Evolutionary conservation across 2,329 filamentous ascomycete species (phyloP), one percentile per base, ranked within the genome.

Genomic region (Aureobasidium sp.): DNA sequence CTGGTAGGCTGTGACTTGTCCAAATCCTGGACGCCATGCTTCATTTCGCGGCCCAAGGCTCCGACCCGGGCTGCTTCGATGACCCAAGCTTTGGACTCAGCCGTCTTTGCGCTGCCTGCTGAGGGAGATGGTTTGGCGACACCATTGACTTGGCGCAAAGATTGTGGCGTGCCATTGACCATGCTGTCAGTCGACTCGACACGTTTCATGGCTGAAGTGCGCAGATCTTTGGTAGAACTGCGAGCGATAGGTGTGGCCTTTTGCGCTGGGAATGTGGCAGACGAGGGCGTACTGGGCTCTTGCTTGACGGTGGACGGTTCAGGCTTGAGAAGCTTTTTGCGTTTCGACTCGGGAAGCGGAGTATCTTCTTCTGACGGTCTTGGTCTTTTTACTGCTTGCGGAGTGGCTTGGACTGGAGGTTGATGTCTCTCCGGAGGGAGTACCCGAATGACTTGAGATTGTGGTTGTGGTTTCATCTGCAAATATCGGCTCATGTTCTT

Each of bases 1-100:
- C 20, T 43, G 4, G 3, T 40, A 5, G 36, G 11, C 9, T 55
- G 18, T 20, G 51, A 13, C 20, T 56, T 23, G 64, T 72, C 73
- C 23, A 71, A 65, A 31, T 70, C 71, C 50, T 69, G 65, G 3
- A 78, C 77, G 56, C 81, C 77, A 62, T 84, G 81, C 72, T 85
- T 85, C n/a, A 84, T 72, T 1, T 79, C 75, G 10, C 80, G 78
- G 13, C 82, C 82, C 62, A 81, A 75, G 4, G 71, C 73, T 43
- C 81, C 80, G 50, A 81, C 71, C 36, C 79, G 79, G 58, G 74
- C 74, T 18, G 79, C 81, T 25, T 78, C 75, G 1, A 76, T 71
- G 10, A 76, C 76, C 67, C 81, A 78, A 2, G 77, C 69, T 18
- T 77, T 70, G 5, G 78, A 76, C 15, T 77, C 75, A 4, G 74